phyloP scores from a whole-genome alignment of 768 basidiomycete species.

The Xanthoconium stramineum region DNA sequence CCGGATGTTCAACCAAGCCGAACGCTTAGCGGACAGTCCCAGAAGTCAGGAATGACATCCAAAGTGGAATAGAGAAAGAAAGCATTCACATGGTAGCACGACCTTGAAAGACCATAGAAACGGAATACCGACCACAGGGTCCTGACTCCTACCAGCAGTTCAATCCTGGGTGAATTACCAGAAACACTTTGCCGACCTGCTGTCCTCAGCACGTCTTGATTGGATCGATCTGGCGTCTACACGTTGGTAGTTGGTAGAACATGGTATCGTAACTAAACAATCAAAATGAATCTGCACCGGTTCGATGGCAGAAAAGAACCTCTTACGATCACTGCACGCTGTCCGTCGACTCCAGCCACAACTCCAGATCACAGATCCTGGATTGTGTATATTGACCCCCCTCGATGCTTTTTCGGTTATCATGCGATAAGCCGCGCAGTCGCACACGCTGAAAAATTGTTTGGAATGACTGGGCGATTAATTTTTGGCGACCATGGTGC shows the following conservation, averaged over 20 bases:
- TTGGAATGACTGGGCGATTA: neutral
- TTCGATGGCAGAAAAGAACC: neutral
- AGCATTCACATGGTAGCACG: neutral
- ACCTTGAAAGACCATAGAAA: neutral
- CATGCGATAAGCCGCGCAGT: slow-evolving; percentile 6
- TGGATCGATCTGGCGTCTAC: neutral
- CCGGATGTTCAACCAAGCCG: slow-evolving; percentile 5
- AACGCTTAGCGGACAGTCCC: neutral
- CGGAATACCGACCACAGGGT: neutral
- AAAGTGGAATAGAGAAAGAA: neutral
- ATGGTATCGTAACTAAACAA: neutral
- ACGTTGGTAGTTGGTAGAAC: slow-evolving; percentile 1
- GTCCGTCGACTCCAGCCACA: neutral
- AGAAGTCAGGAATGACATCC: neutral
- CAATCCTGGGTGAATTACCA: neutral
- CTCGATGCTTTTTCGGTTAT: slow-evolving; percentile 2
- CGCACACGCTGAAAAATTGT: neutral
- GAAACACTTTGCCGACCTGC: neutral
- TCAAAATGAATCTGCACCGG: slow-evolving; percentile 1
- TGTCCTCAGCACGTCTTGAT: neutral
- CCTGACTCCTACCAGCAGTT: neutral
- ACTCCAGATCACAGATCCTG: neutral
- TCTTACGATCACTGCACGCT: neutral
- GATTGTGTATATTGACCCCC: neutral
- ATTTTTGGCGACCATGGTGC: neutral